Base-by-base conservation (phyloP, 768 basidiomycete genomes). In the Calocera cornea region DNA sequence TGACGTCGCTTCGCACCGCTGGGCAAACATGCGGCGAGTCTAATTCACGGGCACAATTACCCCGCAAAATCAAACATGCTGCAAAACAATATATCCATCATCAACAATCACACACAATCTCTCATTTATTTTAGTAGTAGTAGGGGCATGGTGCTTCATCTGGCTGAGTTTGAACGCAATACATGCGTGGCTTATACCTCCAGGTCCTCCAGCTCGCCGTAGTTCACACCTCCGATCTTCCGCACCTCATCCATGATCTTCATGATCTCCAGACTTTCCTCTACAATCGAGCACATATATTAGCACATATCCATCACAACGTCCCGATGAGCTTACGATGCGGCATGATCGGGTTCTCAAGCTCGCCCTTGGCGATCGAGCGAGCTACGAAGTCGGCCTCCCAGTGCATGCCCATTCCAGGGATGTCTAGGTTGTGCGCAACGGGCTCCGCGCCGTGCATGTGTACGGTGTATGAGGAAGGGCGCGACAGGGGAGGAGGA, bases 301-400 rank as follows among this genome's bases (percentile, higher is more conserved):
- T 2, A 31, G 29, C 38, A 38, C 14, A n/a, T 29, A 34, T 33
- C 22, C 27, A 11, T 16, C 5, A 14, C 5, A 19, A 31, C 14
- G 54, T 2, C 14, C 5, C 11, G 49, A 33, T 11, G 27, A 2
- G 44, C 65, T 41, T 34, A 44, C 38, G 24, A 65, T 31, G 34
- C 68, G 44, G 12, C 50, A 71, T 66, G 67, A 68, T 34, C 22
- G 36, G n/a, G 60, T 64, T 65, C 65, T 67, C 71, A 2, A 65
- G 34, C 54, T 71, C 69, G 22, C 71, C 72, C 36, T 70, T 68
- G 10, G 71, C 66, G 36, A 72, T 65, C 24, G 69, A 70, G 5
- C 72, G 68, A 2, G 71, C 72, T n/a, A 68, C 68, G 19, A 67
- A 69, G 60, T 72, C 72, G 1, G 69, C 72, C 67, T 71, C 67